Conservation (phyloP, 1,284 basidiomycete genomes). For the Gymnopus androsaceus region DNA sequence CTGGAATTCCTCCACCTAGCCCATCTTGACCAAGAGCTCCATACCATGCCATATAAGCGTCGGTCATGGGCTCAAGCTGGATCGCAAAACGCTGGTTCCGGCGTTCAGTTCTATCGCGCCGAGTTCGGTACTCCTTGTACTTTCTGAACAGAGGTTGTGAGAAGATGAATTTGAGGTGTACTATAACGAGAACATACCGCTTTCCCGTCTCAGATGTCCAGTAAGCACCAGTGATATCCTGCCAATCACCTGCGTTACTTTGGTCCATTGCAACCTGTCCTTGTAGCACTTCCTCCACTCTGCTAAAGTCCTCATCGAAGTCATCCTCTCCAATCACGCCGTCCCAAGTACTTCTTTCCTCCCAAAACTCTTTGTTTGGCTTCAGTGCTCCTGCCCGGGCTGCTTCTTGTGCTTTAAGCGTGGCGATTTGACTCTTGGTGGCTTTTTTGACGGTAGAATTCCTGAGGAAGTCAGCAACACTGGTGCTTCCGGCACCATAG, state of each 20-base stretch:
- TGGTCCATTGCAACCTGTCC: neutral
- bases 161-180: neutral
- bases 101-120: conserved; percentile 2
- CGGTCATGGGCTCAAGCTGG: conserved; percentile 3
- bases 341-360: neutral
- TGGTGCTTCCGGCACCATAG: neutral
- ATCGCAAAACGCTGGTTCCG: conserved; percentile 5
- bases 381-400: neutral
- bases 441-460: neutral
- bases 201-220: neutral
- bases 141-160: neutral
- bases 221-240: neutral
- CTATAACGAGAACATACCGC: neutral
- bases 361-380: neutral
- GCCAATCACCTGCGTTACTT: conserved; percentile 10
- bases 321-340: neutral
- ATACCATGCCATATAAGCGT: conserved; percentile 11
- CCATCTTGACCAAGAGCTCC: neutral
- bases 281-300: conserved; percentile 2
- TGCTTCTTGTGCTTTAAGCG: neutral
- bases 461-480: neutral
- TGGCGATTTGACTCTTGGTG: neutral
- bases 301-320: neutral
- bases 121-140: conserved; percentile 4
- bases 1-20: neutral